These are phyloP conservation scores for Entelexis sorbosivorans DNA, from an alignment of 1,139 yeast species.

Conservation along the genomic window DNA sequence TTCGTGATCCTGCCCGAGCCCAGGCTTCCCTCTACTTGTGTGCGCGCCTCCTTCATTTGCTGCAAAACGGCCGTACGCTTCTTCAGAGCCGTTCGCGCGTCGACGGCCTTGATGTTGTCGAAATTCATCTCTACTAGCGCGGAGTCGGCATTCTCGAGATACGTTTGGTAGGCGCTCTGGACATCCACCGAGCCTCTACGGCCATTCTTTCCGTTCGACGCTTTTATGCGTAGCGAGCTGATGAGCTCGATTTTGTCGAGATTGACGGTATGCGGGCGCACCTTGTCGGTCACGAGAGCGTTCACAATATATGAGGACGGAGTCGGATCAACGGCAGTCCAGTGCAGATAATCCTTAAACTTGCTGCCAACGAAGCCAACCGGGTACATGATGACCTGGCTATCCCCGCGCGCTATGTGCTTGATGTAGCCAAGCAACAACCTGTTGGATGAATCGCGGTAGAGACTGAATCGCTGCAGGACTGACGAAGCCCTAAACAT, in stretches of 20 bases:
- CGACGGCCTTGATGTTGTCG: constrained; percentile 11
- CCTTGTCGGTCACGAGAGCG: neutral
- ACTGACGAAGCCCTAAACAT: neutral
- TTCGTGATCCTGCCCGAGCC: neutral
- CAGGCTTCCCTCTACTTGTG: neutral
- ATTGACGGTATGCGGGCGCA: neutral
- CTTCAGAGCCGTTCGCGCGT: constrained; percentile 19
- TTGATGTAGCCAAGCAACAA: neutral
- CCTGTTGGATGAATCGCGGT: neutral
- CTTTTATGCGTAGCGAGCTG: neutral
- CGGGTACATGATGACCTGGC: neutral
- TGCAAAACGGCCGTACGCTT: constrained; percentile 38
- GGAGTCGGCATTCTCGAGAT: neutral
- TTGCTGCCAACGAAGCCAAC: neutral
- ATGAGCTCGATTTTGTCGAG: neutral
- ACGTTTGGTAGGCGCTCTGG: neutral
- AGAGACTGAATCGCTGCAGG: neutral
- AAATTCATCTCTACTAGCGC: neutral
- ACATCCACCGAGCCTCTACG: neutral
- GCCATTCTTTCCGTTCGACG: neutral
- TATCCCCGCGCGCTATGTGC: neutral
- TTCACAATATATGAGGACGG: neutral
- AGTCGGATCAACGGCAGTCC: neutral
- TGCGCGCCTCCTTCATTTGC: constrained; percentile 28
- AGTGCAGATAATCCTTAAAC: neutral